Conservation (phyloP, 1,139 yeast genomes). For the Geotrichum macrosporum region DNA sequence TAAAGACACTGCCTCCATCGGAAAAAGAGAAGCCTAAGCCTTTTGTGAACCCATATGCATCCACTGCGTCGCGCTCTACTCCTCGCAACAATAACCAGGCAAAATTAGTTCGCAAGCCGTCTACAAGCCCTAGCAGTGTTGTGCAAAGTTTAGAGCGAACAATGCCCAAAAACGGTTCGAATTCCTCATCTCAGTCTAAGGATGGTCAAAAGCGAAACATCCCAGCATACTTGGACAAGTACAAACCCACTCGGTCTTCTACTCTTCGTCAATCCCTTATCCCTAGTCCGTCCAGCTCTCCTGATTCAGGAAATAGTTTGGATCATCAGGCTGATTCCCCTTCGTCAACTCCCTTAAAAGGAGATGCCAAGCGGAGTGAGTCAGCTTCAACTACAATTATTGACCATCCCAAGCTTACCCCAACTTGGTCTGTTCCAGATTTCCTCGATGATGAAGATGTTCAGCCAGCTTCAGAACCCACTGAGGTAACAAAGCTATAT, state of each 20-base stretch:
- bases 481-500: slow-evolving; percentile 25
- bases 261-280: slow-evolving; percentile 28
- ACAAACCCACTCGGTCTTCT: slow-evolving; percentile 32
- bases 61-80: slow-evolving; percentile 28
- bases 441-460: slow-evolving; percentile 18
- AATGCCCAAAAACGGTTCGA: slow-evolving; percentile 5
- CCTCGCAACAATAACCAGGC: slow-evolving; percentile 20
- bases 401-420: slow-evolving; percentile 15
- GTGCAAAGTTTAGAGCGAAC: slow-evolving; percentile 12
- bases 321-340: too few relatives aligned
- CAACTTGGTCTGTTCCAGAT: slow-evolving; percentile 17
- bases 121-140: slow-evolving; percentile 5
- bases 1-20: slow-evolving; percentile 22
- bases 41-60: slow-evolving; percentile 53
- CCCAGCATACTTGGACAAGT: slow-evolving; percentile 23
- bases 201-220: slow-evolving; percentile 11
- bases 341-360: too few relatives aligned
- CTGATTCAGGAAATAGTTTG: too few relatives aligned
- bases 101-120: slow-evolving; percentile 14
- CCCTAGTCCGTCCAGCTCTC: slow-evolving; percentile 24
- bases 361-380: slow-evolving; percentile 4
- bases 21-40: slow-evolving; percentile 32
- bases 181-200: slow-evolving; percentile 4
- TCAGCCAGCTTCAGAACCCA: slow-evolving; percentile 4
- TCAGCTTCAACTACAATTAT: slow-evolving; percentile 12